phyloP scores from a whole-genome alignment of 2,329 filamentous ascomycete genomes.

The Aspergillus oerlinghausenensis region DNA sequence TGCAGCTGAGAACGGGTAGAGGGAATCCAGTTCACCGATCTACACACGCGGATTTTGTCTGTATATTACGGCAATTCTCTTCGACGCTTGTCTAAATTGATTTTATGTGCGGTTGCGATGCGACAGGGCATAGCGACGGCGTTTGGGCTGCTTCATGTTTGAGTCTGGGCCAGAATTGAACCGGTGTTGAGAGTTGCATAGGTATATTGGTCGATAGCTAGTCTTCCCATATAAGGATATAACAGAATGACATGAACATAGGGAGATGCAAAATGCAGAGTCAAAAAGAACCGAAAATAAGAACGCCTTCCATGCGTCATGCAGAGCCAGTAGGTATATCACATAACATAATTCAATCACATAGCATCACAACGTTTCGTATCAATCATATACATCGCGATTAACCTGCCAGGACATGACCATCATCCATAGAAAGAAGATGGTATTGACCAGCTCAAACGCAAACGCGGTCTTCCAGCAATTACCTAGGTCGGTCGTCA shows the following conservation, averaged over 20 bases:
- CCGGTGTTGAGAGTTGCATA: neutral
- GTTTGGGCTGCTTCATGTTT: conserved; percentile 10
- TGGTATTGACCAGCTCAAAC: conserved; percentile 58
- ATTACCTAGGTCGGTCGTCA: conserved; percentile 39
- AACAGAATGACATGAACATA: neutral
- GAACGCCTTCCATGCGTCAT: conserved; percentile 1
- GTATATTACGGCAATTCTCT: conserved; percentile 1
- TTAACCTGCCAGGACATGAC: conserved; percentile 56
- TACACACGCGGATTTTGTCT: neutral
- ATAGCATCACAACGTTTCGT: neutral
- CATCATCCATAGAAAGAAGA: conserved; percentile 65
- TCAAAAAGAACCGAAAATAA: conserved; percentile 6
- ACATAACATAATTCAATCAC: neutral
- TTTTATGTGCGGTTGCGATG: conserved; percentile 19
- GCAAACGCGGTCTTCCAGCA: conserved; percentile 61
- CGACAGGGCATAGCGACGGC: conserved; percentile 30
- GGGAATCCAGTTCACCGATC: neutral
- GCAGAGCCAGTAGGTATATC: neutral
- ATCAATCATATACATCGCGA: conserved; percentile 26
- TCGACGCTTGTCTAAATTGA: conserved; percentile 9
- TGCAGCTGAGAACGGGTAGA: conserved; percentile 29
- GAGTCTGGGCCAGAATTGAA: neutral
- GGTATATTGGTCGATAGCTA: neutral
- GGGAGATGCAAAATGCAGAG: neutral
- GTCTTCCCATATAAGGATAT: neutral